Percentiles rank a stretch among this genome's conserved stretches.
Evolutionary conservation across 2,329 filamentous ascomycete genomes (phyloP).

Genomic region (Hypoxylon sp.): DNA sequence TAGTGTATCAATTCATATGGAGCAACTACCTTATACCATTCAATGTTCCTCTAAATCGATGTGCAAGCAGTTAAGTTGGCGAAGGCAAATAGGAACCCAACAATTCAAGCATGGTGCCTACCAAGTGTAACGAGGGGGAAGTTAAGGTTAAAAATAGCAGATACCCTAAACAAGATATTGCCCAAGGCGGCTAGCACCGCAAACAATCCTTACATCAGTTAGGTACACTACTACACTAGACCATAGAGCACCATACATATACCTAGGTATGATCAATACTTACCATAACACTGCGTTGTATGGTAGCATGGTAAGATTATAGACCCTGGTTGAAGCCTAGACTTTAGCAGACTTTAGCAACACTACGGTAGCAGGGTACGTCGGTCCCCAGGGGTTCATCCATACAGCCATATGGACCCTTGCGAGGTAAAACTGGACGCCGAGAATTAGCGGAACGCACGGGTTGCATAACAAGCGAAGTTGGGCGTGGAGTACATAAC

Average conservation of each 20-base stretch:
- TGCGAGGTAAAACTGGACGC: slow-evolving; percentile 13
- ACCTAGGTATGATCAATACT: background rate
- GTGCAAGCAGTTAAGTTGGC: slow-evolving; percentile 1
- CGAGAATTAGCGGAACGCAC: slow-evolving; percentile 28
- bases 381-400: slow-evolving; percentile 31
- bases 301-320: slow-evolving; percentile 9
- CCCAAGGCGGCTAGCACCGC: slow-evolving; percentile 3
- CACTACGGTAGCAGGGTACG: slow-evolving; percentile 9
- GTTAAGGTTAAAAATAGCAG: background rate
- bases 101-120: background rate
- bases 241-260: slow-evolving; percentile 14
- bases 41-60: slow-evolving; percentile 3
- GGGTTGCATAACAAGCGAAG: slow-evolving; percentile 20
- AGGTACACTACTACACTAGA: too few relatives aligned
- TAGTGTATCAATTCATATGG: background rate
- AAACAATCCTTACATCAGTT: background rate
- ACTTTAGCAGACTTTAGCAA: slow-evolving; percentile 10
- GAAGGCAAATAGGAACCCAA: background rate
- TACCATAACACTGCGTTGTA: background rate
- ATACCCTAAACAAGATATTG: background rate
- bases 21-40: background rate
- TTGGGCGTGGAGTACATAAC: slow-evolving; percentile 26
- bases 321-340: slow-evolving; percentile 22
- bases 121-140: background rate
- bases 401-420: slow-evolving; percentile 27